Evolutionary conservation across 768 basidiomycete genomes (phyloP).

Genomic region (Daedalea quercina): DNA sequence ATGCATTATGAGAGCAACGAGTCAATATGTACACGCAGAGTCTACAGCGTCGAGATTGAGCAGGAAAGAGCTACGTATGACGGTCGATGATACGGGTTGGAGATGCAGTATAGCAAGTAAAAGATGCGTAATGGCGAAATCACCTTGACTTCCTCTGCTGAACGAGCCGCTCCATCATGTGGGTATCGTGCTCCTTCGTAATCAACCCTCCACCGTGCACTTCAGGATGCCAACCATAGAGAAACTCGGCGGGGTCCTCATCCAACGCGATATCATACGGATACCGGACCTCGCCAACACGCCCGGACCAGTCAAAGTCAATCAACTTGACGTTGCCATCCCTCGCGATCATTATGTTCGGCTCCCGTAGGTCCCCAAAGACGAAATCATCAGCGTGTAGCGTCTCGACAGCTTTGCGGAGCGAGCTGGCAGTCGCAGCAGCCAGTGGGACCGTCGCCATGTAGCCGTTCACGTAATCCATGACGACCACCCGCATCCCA

Average conservation of each 20-base stretch:
- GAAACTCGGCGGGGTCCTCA: no score
- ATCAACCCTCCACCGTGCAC: slow-evolving; percentile 1
- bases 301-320: slow-evolving; percentile 5
- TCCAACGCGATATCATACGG: background rate
- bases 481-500: slow-evolving; percentile 10
- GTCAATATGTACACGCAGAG: no score
- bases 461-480: slow-evolving; percentile 7
- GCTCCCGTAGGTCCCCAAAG: slow-evolving; percentile 25
- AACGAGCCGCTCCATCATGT: no score
- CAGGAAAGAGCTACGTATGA: no score
- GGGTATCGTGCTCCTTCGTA: background rate
- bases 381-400: slow-evolving; percentile 18
- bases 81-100: no score
- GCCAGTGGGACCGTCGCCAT: background rate
- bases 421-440: background rate
- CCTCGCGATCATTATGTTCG: slow-evolving; percentile 18
- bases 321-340: background rate
- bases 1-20: no score
- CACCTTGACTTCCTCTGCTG: no score
- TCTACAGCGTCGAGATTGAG: no score
- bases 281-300: slow-evolving; percentile 2
- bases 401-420: slow-evolving; percentile 6
- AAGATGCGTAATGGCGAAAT: no score
- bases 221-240: slow-evolving; percentile 1
- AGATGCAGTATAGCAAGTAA: no score